These are phyloP conservation scores for Ophiostoma quercus DNA, from an alignment of 2,329 filamentous ascomycete genomes.

Conservation along the genomic window DNA sequence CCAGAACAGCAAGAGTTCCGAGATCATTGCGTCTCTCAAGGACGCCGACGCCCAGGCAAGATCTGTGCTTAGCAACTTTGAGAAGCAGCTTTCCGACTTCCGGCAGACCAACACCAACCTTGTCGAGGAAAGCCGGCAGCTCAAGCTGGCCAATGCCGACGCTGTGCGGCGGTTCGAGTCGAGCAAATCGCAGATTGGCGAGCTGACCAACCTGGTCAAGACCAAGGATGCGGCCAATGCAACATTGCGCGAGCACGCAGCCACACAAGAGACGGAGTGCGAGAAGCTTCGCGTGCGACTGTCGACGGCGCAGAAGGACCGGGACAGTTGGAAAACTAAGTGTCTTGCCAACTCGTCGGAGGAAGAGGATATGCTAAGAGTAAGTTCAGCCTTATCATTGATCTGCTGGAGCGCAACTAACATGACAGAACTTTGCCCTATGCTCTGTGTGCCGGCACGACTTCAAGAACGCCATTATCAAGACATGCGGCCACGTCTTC, in stretches of 20 bases:
- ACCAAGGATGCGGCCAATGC: constrained; percentile 63
- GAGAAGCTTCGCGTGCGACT: constrained; percentile 75
- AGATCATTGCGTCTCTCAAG: constrained; percentile 90
- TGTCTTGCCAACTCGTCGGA: constrained; percentile 73
- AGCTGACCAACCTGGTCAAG: constrained; percentile 68
- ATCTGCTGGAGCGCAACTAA: constrained; percentile 17
- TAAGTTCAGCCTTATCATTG: constrained; percentile 45
- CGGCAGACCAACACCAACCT: constrained; percentile 71
- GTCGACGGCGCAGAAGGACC: constrained; percentile 72
- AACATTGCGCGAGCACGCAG: constrained; percentile 51
- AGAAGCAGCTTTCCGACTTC: constrained; percentile 83
- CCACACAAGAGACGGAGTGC: constrained; percentile 65
- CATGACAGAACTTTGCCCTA: constrained; percentile 62
- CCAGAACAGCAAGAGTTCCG: constrained; percentile 84
- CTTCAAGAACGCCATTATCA: constrained; percentile 90
- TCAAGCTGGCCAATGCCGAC: constrained; percentile 68
- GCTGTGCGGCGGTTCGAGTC: constrained; percentile 64
- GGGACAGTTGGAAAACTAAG: constrained; percentile 81
- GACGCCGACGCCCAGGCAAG: constrained; percentile 77
- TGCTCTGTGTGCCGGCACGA: constrained; percentile 90
- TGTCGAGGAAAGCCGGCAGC: constrained; percentile 64
- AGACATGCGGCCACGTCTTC: constrained; percentile 92
- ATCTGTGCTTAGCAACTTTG: constrained; percentile 71
- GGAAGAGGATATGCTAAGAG: constrained; percentile 79
- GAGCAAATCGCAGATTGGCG: constrained; percentile 67